Conservation (phyloP, 2,329 filamentous ascomycete genomes). For the Xylaria sp. region DNA sequence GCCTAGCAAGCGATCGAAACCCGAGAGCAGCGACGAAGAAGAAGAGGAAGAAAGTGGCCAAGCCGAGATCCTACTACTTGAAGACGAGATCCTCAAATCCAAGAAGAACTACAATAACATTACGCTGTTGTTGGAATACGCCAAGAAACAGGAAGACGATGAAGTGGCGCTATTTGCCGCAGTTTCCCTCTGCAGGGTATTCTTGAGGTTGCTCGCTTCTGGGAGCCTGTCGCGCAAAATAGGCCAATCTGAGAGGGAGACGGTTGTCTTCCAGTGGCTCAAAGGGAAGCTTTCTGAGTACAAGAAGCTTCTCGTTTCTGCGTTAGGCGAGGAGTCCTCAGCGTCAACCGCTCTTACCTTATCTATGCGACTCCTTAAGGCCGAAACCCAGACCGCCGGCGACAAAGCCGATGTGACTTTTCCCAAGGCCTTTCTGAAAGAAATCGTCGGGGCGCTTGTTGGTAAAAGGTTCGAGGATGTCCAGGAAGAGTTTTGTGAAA, state of each 20-base stretch:
- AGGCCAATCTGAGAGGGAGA: slow-evolving; percentile 76
- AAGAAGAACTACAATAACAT: slow-evolving; percentile 95
- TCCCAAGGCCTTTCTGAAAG: slow-evolving; percentile 72
- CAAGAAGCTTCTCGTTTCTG: slow-evolving; percentile 68
- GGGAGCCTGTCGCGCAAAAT: slow-evolving; percentile 76
- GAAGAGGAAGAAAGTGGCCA: slow-evolving; percentile 66
- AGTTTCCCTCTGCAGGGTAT: slow-evolving; percentile 86
- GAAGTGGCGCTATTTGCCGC: slow-evolving; percentile 74
- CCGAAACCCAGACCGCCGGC: slow-evolving; percentile 73
- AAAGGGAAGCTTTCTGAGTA: slow-evolving; percentile 79
- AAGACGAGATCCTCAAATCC: slow-evolving; percentile 84
- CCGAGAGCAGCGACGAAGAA: slow-evolving; percentile 61
- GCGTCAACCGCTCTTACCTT: slow-evolving; percentile 79
- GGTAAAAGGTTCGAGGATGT: slow-evolving; percentile 66
- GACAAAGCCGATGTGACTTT: slow-evolving; percentile 75
- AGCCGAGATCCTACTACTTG: slow-evolving; percentile 77
- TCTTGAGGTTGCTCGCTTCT: slow-evolving; percentile 80
- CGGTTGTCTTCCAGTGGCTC: slow-evolving; percentile 80
- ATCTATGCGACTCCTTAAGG: slow-evolving; percentile 85
- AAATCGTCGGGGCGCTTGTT: slow-evolving; percentile 72
- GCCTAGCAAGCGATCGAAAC: slow-evolving; percentile 63
- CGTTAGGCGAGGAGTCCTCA: slow-evolving; percentile 72
- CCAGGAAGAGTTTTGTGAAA: slow-evolving; percentile 79
- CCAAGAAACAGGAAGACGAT: slow-evolving; percentile 61
- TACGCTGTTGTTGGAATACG: slow-evolving; percentile 72